Conservation (phyloP, 192 early-diverging fungal species). For the Coemansia sp. region DNA sequence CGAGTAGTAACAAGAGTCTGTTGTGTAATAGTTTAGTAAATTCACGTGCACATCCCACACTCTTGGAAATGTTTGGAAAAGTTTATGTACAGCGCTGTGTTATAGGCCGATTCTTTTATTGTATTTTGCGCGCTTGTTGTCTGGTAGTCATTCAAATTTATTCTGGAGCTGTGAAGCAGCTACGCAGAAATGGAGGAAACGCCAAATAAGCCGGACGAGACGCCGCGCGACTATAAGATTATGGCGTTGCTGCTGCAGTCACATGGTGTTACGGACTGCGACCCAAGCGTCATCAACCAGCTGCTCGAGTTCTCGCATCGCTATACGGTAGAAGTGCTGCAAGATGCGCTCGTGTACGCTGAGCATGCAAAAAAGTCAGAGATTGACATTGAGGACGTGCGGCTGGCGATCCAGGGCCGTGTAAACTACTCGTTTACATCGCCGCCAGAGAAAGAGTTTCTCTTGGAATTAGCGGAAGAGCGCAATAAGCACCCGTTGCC, state of each 20-base stretch:
- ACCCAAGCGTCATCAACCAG: conserved; percentile 87
- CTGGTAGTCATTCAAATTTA: too few relatives aligned
- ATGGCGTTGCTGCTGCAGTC: conserved; percentile 83
- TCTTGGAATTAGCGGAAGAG: conserved; percentile 73
- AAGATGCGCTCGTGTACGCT: conserved; percentile 87
- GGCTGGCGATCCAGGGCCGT: conserved; percentile 87
- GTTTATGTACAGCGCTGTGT: too few relatives aligned
- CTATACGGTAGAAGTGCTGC: conserved; percentile 87
- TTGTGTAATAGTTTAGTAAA: too few relatives aligned
- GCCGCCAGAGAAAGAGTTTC: conserved; percentile 87
- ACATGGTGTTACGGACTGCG: conserved; percentile 83
- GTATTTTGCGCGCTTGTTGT: too few relatives aligned
- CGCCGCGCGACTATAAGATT: conserved; percentile 69
- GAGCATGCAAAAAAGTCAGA: conserved; percentile 86
- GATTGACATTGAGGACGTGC: conserved; percentile 81
- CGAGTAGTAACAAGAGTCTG: not conserved
- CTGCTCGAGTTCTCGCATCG: conserved; percentile 91
- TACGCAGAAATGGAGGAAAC: conserved; percentile 33
- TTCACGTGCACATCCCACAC: too few relatives aligned
- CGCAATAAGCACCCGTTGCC: conserved; percentile 76
- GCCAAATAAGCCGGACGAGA: conserved; percentile 50
- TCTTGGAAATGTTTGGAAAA: too few relatives aligned
- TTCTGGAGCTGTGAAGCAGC: too few relatives aligned
- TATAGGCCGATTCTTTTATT: too few relatives aligned
- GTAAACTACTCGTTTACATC: conserved; percentile 88